Base-by-base conservation (phyloP, 768 basidiomycete genomes). In the Termitomyces sp. region DNA sequence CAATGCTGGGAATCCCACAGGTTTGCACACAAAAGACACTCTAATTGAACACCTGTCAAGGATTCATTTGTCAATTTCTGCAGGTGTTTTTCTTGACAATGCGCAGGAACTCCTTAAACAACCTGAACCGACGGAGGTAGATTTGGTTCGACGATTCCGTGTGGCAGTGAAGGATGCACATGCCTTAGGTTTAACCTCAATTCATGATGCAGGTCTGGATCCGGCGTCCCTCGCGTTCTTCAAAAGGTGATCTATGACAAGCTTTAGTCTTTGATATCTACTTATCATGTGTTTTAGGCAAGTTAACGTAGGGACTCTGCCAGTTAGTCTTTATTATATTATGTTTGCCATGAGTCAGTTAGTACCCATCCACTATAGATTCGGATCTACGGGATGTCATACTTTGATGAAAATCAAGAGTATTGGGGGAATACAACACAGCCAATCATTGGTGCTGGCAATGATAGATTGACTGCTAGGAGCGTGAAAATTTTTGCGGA, bases 171-270 rank as follows among this genome's bases (percentile, higher is more conserved):
- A 76, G 40, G 85, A 93, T 66, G 91, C 88, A 10, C 77, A 92
- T 47, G 73, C 81, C 2, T 72, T 79, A 53, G 95, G 95, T 5
- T 69, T 97, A 57, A 94, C 93, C 0, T 83, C 88, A 1, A 83
- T 97, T 39, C 93, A 95, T 67, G 95, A 97, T 69, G 95, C 95
- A 13, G 88, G 86, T 16, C 76, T 91, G 44, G 75, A 82, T 57
- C 86, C 88, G 20, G 72, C 71, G 13, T 89, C 88, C n/a, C 75
- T 93, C 44, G 79, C 79, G 2, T 91, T 95, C 67, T 93, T 90
- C 74, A 79, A 79, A 65, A 77, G 79, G 90, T 93, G 60, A 54
- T 51, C 6, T 45, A 40, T 16, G 16, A n/a, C 30, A 44, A 55
- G 42, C 44, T 57, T 10, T 13, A 26, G 4, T 36, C 5, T 34